A percentile compares a stretch with the other conserved stretches of the same genome.
These are phyloP conservation scores for Boletus huronensis DNA, from an alignment of 768 basidiomycete species.

Conservation along the genomic window DNA sequence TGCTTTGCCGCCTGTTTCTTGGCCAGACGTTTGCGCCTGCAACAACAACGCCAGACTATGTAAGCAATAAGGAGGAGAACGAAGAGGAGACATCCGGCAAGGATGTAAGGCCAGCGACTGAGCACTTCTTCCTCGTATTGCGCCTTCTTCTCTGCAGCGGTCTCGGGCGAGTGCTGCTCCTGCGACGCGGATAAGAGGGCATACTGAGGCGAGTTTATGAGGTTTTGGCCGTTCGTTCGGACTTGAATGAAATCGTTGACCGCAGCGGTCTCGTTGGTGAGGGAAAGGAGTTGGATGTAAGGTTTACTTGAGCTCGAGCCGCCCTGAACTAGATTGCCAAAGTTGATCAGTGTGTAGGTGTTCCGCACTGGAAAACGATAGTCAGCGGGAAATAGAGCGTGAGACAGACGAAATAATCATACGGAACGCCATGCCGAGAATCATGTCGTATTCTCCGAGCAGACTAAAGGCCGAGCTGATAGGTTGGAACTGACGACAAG, in stretches of 20 bases:
- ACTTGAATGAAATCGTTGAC: slow-evolving; percentile 62
- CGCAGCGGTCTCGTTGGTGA: slow-evolving; percentile 50
- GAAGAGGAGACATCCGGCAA: slow-evolving; percentile 54
- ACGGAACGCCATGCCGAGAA: slow-evolving; percentile 81
- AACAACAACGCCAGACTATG: slow-evolving; percentile 62
- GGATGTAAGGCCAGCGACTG: slow-evolving; percentile 73
- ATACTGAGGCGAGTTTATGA: slow-evolving; percentile 51
- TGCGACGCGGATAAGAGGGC: slow-evolving; percentile 58
- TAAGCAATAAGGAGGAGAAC: slow-evolving; percentile 44
- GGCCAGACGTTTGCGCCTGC: slow-evolving; percentile 35
- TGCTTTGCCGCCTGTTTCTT: slow-evolving; percentile 22
- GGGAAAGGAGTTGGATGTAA: slow-evolving; percentile 65
- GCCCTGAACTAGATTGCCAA: slow-evolving; percentile 61
- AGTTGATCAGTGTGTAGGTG: slow-evolving; percentile 67
- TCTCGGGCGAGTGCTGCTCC: slow-evolving; percentile 60
- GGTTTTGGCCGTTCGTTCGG: slow-evolving; percentile 59
- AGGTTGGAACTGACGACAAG: slow-evolving; percentile 65
- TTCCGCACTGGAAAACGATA: slow-evolving; percentile 59
- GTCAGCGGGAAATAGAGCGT: slow-evolving; percentile 3
- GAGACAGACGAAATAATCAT: slow-evolving; percentile 25
- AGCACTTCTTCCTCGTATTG: slow-evolving; percentile 58
- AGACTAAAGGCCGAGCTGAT: slow-evolving; percentile 77
- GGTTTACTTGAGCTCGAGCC: slow-evolving; percentile 50
- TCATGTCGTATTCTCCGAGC: slow-evolving; percentile 77
- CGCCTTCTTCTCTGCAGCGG: slow-evolving; percentile 63